A percentile compares a stretch with the other conserved stretches of the same genome.
phyloP scores from a whole-genome alignment of 768 basidiomycete species.

The Podaxis mareebaensis region DNA sequence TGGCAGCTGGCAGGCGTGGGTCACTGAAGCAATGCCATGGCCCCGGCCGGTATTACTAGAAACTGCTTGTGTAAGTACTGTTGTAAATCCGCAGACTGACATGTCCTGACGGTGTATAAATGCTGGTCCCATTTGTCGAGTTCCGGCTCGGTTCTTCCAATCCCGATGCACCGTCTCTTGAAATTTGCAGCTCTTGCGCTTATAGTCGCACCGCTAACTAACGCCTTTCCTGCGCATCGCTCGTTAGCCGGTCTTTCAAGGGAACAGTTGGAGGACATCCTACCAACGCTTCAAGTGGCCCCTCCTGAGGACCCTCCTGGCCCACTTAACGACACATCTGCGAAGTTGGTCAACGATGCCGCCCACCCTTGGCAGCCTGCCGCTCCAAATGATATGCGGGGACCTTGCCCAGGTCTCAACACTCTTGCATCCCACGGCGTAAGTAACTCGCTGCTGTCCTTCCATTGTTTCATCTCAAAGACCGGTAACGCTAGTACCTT shows the following conservation, averaged over 20 bases:
- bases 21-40: neutral
- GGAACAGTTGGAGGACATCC: conserved; percentile 4
- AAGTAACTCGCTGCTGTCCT: neutral
- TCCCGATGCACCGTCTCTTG: neutral
- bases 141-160: neutral
- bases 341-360: conserved; percentile 22
- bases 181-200: neutral
- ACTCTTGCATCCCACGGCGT: conserved; percentile 21
- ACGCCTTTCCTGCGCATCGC: conserved; percentile 15
- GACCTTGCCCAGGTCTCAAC: conserved; percentile 22
- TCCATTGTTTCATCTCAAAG: neutral
- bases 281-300: conserved; percentile 2
- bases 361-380: conserved; percentile 19
- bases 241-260: conserved; percentile 16
- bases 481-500: conserved; percentile 12
- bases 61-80: no score
- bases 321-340: conserved; percentile 15
- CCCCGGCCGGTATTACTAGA: no score
- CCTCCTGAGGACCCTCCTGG: conserved; percentile 5
- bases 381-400: conserved; percentile 14
- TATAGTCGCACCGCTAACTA: neutral
- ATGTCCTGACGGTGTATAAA: neutral
- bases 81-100: no score
- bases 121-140: neutral
- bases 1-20: neutral